Evolutionary conservation across 257 asterid genomes (phyloP).

Genomic region (Nicotiana knightiana): DNA sequence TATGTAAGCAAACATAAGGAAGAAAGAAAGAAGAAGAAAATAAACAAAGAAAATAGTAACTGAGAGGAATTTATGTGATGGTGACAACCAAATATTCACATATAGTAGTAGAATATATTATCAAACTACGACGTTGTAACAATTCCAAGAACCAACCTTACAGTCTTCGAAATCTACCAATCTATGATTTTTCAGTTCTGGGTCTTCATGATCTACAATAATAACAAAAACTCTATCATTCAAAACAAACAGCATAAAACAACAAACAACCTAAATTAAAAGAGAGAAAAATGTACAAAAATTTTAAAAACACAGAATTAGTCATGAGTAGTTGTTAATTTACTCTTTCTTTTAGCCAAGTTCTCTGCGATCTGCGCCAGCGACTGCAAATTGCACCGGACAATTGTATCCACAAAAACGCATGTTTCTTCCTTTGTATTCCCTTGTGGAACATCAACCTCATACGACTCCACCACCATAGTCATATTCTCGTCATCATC

Average conservation of each 20-base stretch:
- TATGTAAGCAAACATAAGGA: background rate
- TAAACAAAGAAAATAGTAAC: background rate
- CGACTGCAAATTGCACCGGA: conserved; percentile 69
- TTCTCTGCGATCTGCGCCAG: conserved; percentile 51
- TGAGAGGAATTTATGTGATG: background rate
- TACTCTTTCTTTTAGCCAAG: conserved; percentile 16
- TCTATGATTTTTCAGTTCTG: conserved; percentile 12
- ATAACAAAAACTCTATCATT: conserved; percentile 6
- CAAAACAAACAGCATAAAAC: background rate
- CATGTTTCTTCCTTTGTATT: conserved; percentile 71
- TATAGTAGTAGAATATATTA: no score
- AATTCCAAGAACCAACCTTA: background rate
- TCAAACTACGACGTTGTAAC: background rate
- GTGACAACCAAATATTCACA: background rate
- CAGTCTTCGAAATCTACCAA: background rate
- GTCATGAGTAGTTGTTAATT: conserved; percentile 5
- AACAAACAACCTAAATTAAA: background rate
- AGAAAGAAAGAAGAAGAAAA: background rate
- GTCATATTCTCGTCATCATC: conserved; percentile 25
- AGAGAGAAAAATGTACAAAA: background rate
- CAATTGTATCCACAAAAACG: conserved; percentile 70
- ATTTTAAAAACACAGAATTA: background rate
- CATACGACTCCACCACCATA: conserved; percentile 77
- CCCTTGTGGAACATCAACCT: conserved; percentile 74
- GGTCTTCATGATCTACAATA: conserved; percentile 26